Evolutionary conservation across 352 stramenopile species (phyloP), one percentile per base, ranked within the genome.

Genomic region (Blastocystis sp.): DNA sequence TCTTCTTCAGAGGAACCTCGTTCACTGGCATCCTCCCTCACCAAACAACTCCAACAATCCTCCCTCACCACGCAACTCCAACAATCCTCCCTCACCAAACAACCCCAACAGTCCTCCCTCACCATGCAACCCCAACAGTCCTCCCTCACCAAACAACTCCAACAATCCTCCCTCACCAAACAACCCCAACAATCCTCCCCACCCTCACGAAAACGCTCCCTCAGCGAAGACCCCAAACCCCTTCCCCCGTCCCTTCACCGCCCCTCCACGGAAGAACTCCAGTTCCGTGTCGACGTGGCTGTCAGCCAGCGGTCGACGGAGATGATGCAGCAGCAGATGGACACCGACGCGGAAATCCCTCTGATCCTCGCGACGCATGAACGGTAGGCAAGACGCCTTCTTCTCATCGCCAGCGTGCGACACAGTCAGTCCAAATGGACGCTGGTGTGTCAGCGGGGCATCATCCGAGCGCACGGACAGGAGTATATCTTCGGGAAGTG

Each of bases 401-500:
- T 32, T 48, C 11, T 44, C 24, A 2, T 8, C 32, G 16, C n/a
- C 46, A 75, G 63, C 9, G 40, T 75, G 11, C 34, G 40, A 49
- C 63, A 75, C 46, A 75, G 21, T 44, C 34, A 46, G 6, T 51
- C 63, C 11, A 75, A 75, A 44, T 75, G 63, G 63, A 54, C 36
- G 18, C 14, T 75, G 21, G 1, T 51, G 4, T 44, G 32, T 75
- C 63, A 51, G 21, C 27, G 46, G 11, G 63, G 63, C 18, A 75
- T 75, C 6, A 44, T 75, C 32, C 32, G 40, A 36, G 11, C 8
- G 3, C 63, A 75, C 18, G 40, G 40, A 44, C 16, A 54, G 21
- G 63, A 75, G n/a, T 29, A 51, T 49, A 8, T 75, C 4, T 75
- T 75, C 46, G 63, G 63, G 34, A 75, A 51, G 46, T 75, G 63